phyloP scores from a whole-genome alignment of 208 protist genomes.

The Acanthamoeba sp. region DNA sequence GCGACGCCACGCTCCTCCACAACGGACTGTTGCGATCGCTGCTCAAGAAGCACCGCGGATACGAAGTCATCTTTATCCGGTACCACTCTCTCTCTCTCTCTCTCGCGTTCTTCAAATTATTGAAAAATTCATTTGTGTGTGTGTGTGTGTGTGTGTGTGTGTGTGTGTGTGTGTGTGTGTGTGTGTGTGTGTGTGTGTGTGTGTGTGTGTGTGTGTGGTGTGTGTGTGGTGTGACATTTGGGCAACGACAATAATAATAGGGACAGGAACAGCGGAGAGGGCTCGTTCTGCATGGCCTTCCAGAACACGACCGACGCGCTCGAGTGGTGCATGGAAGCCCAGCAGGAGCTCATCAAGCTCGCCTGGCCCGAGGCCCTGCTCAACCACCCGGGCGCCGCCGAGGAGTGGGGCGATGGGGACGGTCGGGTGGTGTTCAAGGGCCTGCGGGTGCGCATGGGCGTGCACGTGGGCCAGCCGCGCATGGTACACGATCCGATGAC shows the following conservation, averaged over 20 bases:
- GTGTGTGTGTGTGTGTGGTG: too few species aligned
- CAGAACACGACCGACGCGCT: not conserved
- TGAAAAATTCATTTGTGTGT: too few species aligned
- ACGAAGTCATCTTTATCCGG: not conserved
- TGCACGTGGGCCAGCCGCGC: not conserved
- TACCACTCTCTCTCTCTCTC: not conserved
- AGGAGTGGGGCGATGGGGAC: conserved; percentile 38
- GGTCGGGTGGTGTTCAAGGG: conserved; percentile 11
- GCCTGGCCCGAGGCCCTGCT: not conserved
- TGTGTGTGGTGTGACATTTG: too few species aligned
- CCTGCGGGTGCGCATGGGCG: conserved; percentile 4
- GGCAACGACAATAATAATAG: too few species aligned
- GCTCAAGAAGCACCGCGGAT: conserved; percentile 11
- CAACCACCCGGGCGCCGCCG: conserved; percentile 32
- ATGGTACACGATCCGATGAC: conserved; percentile 29
- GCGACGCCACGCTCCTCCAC: conserved; percentile 23
- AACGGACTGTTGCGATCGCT: not conserved
- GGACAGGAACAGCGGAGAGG: conserved; percentile 50
- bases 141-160: too few species aligned
- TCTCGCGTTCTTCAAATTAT: too few species aligned
- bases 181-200: too few species aligned
- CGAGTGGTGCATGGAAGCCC: not conserved
- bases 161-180: too few species aligned
- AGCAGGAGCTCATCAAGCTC: not conserved
- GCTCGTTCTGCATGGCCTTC: conserved; percentile 48